These are phyloP conservation scores for Cichorium intybus DNA, from an alignment of 140 eudicot genomes.

Conservation along the genomic window DNA sequence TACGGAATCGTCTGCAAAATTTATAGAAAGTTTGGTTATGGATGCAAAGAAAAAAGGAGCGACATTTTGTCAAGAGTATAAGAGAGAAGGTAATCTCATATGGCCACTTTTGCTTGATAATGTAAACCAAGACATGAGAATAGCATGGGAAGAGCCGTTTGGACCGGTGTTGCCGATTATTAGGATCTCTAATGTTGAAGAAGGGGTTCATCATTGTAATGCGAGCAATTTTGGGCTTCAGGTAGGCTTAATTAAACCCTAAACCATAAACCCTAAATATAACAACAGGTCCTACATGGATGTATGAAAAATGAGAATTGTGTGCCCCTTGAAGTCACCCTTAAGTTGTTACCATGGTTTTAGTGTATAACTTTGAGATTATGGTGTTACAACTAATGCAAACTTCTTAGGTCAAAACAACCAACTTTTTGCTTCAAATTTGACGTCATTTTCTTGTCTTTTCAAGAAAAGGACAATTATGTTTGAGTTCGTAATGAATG, in stretches of 20 bases:
- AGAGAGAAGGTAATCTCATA: slow-evolving; percentile 59
- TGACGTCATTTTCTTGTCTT: not conserved
- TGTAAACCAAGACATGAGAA: slow-evolving; percentile 51
- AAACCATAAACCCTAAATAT: not conserved
- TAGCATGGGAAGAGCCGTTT: slow-evolving; percentile 67
- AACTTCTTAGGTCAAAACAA: slow-evolving; percentile 10
- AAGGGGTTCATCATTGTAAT: slow-evolving; percentile 89
- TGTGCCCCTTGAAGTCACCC: not conserved
- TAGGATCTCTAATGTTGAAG: slow-evolving; percentile 29
- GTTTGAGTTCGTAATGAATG: not conserved
- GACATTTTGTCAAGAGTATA: slow-evolving; percentile 59
- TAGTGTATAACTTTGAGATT: no score
- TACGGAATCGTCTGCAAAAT: slow-evolving; percentile 57
- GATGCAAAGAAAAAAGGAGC: slow-evolving; percentile 63
- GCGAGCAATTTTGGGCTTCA: slow-evolving; percentile 96
- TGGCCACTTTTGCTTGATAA: slow-evolving; percentile 59
- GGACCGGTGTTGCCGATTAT: slow-evolving; percentile 42
- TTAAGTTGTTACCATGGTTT: not conserved
- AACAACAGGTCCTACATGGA: no score
- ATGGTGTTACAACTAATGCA: not conserved
- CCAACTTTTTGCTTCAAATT: not conserved
- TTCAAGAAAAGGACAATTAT: not conserved
- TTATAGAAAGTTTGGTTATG: slow-evolving; percentile 49
- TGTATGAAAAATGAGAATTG: no score
- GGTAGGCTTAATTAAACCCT: slow-evolving; percentile 36